These are phyloP conservation scores for Dimocarpus longan DNA, from an alignment of 345 rosid species.

Conservation along the genomic window DNA sequence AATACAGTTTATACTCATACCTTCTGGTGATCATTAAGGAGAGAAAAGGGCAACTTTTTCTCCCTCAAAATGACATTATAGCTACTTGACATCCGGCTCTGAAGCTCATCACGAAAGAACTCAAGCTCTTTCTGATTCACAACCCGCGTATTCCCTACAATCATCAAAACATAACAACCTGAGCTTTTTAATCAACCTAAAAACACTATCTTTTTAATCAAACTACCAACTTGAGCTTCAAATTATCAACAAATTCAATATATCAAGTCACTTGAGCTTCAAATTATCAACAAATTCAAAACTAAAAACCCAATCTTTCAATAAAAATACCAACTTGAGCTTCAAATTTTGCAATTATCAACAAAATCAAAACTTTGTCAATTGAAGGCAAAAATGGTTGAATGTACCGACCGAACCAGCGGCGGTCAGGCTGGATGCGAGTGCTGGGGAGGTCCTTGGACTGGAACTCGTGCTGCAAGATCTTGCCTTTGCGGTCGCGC, in stretches of 20 bases:
- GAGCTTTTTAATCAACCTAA: background rate
- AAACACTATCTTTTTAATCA: background rate
- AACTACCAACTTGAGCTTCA: background rate
- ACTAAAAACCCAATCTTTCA: background rate
- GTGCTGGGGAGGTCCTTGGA: conserved; percentile 75
- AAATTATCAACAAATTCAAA: no score
- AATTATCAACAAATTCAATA: no score
- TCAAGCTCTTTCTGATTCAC: conserved; percentile 80
- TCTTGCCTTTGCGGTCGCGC: conserved; percentile 58
- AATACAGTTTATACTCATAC: no score
- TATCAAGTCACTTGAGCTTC: no score
- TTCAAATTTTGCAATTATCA: background rate
- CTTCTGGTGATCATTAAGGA: conserved; percentile 74
- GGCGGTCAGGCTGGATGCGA: conserved; percentile 83
- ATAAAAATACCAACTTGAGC: background rate
- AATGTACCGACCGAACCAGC: conserved; percentile 71
- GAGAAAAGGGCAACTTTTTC: conserved; percentile 79
- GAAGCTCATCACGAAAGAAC: conserved; percentile 75
- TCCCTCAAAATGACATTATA: conserved; percentile 81
- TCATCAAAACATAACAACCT: background rate
- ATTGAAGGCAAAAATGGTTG: background rate
- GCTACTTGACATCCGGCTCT: conserved; percentile 58
- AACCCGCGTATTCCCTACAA: conserved; percentile 73
- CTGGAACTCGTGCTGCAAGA: conserved; percentile 68
- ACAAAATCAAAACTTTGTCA: background rate